Evolutionary conservation across 192 early-diverging fungal genomes (phyloP).

Genomic region (Umbelopsis isabellina): DNA sequence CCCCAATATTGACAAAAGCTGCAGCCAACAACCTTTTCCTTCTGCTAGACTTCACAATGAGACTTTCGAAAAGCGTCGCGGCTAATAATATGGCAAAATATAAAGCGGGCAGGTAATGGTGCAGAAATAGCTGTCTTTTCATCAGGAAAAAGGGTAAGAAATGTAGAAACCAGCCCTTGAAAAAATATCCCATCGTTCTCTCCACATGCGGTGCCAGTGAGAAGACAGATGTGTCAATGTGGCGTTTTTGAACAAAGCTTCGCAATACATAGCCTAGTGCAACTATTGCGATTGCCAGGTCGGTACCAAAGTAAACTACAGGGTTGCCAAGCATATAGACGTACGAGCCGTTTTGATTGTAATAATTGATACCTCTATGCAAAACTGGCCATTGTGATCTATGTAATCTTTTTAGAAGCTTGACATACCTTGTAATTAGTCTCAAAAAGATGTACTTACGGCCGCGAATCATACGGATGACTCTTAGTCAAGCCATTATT

Average conservation of each 20-base stretch:
- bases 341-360: slow-evolving; percentile 63
- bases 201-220: slow-evolving; percentile 46
- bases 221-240: slow-evolving; percentile 35
- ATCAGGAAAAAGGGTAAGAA: slow-evolving; percentile 90
- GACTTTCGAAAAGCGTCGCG: slow-evolving; percentile 72
- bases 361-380: slow-evolving; percentile 87
- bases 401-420: background rate
- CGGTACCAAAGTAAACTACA: slow-evolving; percentile 78
- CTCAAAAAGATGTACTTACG: slow-evolving; percentile 32
- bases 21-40: slow-evolving; percentile 51
- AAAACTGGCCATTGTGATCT: slow-evolving; percentile 80
- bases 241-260: slow-evolving; percentile 60
- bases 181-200: slow-evolving; percentile 66
- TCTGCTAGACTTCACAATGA: slow-evolving; percentile 60
- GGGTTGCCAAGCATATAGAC: slow-evolving; percentile 94
- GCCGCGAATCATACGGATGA: slow-evolving; percentile 93
- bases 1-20: slow-evolving; percentile 54
- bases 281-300: slow-evolving; percentile 61
- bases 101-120: slow-evolving; percentile 91
- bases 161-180: slow-evolving; percentile 82
- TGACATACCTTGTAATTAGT: background rate
- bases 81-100: slow-evolving; percentile 83
- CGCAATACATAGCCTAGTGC: slow-evolving; percentile 49
- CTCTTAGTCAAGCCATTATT: slow-evolving; percentile 80
- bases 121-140: slow-evolving; percentile 86